Conservation (phyloP, 1,139 yeast species). For the Candida neerlandica region DNA sequence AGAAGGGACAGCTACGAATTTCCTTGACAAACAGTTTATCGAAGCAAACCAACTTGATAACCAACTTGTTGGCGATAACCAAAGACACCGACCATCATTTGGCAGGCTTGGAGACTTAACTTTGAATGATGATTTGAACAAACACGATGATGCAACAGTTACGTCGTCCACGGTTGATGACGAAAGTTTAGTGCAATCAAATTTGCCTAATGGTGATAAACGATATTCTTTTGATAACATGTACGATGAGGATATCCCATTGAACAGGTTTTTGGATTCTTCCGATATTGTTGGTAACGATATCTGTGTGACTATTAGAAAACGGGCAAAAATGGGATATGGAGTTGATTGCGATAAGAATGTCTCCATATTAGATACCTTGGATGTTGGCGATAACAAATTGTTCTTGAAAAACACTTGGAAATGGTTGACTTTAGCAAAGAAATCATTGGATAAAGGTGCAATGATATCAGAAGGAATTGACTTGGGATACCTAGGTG, state of each 20-base stretch:
- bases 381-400: slow-evolving; percentile 57
- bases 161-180: slow-evolving; percentile 36
- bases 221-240: slow-evolving; percentile 14
- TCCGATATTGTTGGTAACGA: slow-evolving; percentile 56
- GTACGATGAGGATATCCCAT: slow-evolving; percentile 30
- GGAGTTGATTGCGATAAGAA: slow-evolving; percentile 71
- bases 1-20: slow-evolving; percentile 52
- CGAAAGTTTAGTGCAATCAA: slow-evolving; percentile 22
- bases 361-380: slow-evolving; percentile 57
- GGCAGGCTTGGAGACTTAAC: slow-evolving; percentile 22
- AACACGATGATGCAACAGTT: slow-evolving; percentile 26
- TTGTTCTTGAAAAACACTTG: slow-evolving; percentile 74
- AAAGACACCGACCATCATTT: slow-evolving; percentile 11
- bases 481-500: slow-evolving; percentile 88
- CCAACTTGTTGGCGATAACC: slow-evolving; percentile 10
- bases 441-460: slow-evolving; percentile 66
- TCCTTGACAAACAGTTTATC: slow-evolving; percentile 23
- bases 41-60: slow-evolving; percentile 9
- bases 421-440: slow-evolving; percentile 84
- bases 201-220: slow-evolving; percentile 8
- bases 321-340: slow-evolving; percentile 73
- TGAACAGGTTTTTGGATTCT: slow-evolving; percentile 35
- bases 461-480: slow-evolving; percentile 67
- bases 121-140: slow-evolving; percentile 23
- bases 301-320: slow-evolving; percentile 65